Conservation (phyloP, 495 filamentous ascomycete genomes). For the Penicillium cosmopolitanum region DNA sequence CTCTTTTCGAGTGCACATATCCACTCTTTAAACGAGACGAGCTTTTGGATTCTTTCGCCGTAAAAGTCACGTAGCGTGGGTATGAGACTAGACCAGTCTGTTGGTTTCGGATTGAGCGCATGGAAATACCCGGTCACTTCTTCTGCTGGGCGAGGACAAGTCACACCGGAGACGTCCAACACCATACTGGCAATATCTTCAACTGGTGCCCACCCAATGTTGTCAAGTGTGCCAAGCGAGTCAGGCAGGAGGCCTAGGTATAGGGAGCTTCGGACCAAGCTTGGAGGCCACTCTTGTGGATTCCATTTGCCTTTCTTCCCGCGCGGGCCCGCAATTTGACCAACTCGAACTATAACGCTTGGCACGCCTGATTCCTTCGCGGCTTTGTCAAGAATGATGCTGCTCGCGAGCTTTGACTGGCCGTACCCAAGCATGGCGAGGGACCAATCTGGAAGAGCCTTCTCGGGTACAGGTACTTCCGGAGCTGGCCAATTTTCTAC, state of each 20-base stretch:
- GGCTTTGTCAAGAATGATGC: neutral
- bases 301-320: conserved; percentile 37
- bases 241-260: conserved; percentile 8
- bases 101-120: conserved; percentile 16
- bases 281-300: conserved; percentile 38
- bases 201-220: conserved; percentile 21
- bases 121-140: conserved; percentile 22
- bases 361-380: conserved; percentile 26
- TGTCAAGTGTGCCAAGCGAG: conserved; percentile 8
- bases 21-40: neutral
- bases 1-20: conserved; percentile 1
- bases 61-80: conserved; percentile 1
- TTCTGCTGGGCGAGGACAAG: neutral
- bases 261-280: conserved; percentile 8
- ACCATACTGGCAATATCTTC: conserved; percentile 21
- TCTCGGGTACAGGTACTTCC: no score
- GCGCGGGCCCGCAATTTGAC: conserved; percentile 60
- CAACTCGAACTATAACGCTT: conserved; percentile 54
- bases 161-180: conserved; percentile 15
- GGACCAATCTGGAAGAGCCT: no score
- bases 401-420: no score
- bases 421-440: no score
- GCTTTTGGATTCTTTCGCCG: neutral
- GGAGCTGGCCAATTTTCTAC: no score
- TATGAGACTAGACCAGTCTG: conserved; percentile 10